Evolutionary conservation across 169 alveolate species (phyloP), one percentile per base, ranked within the genome.

Genomic region (Cryptosporidium sp.): DNA sequence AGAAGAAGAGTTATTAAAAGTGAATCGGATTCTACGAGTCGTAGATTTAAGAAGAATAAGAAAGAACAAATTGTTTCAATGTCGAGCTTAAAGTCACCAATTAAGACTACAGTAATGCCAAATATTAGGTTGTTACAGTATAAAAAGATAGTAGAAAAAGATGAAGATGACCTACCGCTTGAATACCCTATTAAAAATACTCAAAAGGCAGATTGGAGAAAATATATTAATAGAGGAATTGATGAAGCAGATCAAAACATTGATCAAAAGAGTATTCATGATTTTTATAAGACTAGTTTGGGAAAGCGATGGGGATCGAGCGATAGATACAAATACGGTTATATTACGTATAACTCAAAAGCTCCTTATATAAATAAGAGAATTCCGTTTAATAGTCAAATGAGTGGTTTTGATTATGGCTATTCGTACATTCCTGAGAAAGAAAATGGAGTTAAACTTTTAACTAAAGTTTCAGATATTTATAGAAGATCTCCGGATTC

Each of bases 131-230:
- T 80, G 65, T 7, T 80, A 42, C 89, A 80, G 62, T 80, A 80
- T 31, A 80, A 80, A 21, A 67, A 80, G 52, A 80, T 80, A 21
- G 89, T 80, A n/a, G 89, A 80, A 42, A 80, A 80, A 18, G 89
- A 80, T 21, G 68, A 80, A 29, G 89, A 80, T 44, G 89, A 80
- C 62, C 18, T 80, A 61, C 75, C 89, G 3, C 51, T 42, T 7
- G 68, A 62, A 21, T 80, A 80, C 26, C 89, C 89, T n/a, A 42
- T 44, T 26, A 60, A 12, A 80, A 39, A 45, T 65, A 35, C 39
- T 31, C 23, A 44, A 18, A 80, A 48, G 53, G 75, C 68, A 18
- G 89, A 80, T 65, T 80, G 89, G 89, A 80, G 75, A n/a, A 80
- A 80, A 42, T 80, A 80, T 62, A 35, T 62, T 4, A 42, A 45